phyloP scores from a whole-genome alignment of 177 flowering plant genomes.

The Tripterygium wilfordii region DNA sequence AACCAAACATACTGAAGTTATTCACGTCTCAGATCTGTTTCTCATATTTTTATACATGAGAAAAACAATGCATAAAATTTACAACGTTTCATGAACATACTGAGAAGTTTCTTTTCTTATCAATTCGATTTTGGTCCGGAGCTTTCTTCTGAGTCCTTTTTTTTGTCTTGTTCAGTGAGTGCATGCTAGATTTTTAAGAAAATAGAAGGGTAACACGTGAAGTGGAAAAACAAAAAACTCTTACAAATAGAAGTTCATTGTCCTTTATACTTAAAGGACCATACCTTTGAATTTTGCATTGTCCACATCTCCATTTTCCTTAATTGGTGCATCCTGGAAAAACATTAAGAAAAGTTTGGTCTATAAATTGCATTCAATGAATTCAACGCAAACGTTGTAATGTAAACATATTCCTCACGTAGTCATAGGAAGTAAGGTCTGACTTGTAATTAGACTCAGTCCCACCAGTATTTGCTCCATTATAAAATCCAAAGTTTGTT shows the following conservation, averaged over 20 bases:
- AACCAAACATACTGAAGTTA: too few relatives aligned
- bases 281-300: conserved; percentile 73
- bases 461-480: conserved; percentile 81
- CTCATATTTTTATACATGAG: too few relatives aligned
- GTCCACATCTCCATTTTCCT: conserved; percentile 81
- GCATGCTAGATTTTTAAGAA: not conserved
- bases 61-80: too few relatives aligned
- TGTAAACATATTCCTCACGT: conserved; percentile 43
- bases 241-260: too few relatives aligned
- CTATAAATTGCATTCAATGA: not conserved
- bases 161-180: too few relatives aligned
- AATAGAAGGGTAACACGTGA: not conserved
- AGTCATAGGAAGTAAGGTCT: conserved; percentile 96
- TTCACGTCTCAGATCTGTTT: too few relatives aligned
- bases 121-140: too few relatives aligned
- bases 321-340: conserved; percentile 90
- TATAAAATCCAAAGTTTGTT: conserved; percentile 92
- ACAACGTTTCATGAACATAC: too few relatives aligned
- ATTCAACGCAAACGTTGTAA: conserved; percentile 1
- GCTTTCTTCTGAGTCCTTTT: too few relatives aligned
- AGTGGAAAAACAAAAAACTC: too few relatives aligned
- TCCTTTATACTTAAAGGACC: too few relatives aligned
- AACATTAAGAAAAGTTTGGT: conserved; percentile 8
- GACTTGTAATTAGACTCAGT: conserved; percentile 70
- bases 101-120: too few relatives aligned